Conservation (phyloP, 768 basidiomycete genomes). For the Lyophyllum decastes region DNA sequence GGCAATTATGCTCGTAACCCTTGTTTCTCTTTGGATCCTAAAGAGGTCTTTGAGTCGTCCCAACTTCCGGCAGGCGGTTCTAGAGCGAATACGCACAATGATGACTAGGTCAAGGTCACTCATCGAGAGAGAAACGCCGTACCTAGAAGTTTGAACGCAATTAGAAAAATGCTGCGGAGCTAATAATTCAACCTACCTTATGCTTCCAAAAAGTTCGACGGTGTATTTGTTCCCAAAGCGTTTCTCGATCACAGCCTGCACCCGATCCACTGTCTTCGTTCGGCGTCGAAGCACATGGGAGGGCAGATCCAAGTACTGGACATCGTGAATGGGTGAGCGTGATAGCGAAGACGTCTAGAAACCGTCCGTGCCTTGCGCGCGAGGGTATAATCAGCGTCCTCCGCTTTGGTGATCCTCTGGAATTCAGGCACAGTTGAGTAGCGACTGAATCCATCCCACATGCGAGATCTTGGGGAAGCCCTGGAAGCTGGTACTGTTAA, state of each 20-base stretch:
- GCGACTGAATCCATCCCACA: too few relatives aligned
- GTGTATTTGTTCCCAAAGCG: conserved; percentile 36
- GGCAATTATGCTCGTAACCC: conserved; percentile 7
- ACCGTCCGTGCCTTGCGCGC: not conserved
- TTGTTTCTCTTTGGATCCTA: conserved; percentile 27
- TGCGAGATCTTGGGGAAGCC: too few relatives aligned
- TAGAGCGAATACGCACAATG: conserved; percentile 37
- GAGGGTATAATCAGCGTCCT: not conserved
- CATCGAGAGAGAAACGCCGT: conserved; percentile 38
- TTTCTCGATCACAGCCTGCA: conserved; percentile 24
- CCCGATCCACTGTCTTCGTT: conserved; percentile 2
- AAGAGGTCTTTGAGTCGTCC: not conserved
- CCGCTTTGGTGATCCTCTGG: too few relatives aligned
- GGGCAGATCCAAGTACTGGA: not conserved
- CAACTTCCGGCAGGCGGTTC: not conserved
- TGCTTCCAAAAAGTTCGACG: conserved; percentile 52
- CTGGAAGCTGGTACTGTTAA: too few relatives aligned
- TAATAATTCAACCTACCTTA: conserved; percentile 21
- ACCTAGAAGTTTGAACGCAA: conserved; percentile 21
- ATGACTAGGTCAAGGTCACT: conserved; percentile 59
- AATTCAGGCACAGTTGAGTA: not conserved
- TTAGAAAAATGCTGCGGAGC: not conserved
- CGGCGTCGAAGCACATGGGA: not conserved
- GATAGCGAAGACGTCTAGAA: not conserved
- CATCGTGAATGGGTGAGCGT: not conserved